Evolutionary conservation across 2,329 filamentous ascomycete genomes (phyloP).

Genomic region (Juglanconis juglandina): DNA sequence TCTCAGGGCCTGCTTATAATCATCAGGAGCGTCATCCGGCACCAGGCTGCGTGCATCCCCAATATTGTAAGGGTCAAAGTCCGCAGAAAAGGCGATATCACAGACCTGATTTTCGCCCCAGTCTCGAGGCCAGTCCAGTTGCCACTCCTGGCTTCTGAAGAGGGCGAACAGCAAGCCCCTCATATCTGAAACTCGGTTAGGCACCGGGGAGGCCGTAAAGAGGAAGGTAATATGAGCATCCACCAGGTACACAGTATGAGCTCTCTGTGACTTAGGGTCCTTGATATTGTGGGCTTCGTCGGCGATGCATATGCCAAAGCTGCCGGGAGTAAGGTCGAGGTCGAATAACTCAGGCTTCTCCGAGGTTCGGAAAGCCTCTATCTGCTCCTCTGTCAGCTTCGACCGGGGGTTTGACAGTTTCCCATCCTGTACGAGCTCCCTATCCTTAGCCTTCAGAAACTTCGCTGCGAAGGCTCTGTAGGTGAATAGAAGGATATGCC

Average conservation of each 20-base stretch:
- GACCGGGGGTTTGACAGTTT: background rate
- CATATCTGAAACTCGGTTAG: slow-evolving; percentile 6
- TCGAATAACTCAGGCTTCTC: background rate
- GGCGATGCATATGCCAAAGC: slow-evolving; percentile 1
- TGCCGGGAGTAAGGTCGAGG: background rate
- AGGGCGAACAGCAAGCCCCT: slow-evolving; percentile 7
- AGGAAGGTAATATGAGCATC: slow-evolving; percentile 2
- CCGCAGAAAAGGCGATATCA: background rate
- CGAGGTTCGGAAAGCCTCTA: background rate
- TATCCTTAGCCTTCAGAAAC: background rate
- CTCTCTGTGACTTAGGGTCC: background rate
- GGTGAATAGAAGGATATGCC: background rate
- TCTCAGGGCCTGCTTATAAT: slow-evolving; percentile 1
- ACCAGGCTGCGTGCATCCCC: background rate
- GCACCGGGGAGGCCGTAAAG: background rate
- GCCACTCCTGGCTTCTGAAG: background rate
- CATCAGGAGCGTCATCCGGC: background rate
- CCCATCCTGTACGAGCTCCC: background rate
- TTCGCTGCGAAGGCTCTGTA: background rate
- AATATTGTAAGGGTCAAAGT: background rate
- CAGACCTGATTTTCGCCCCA: background rate
- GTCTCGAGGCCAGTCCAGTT: background rate
- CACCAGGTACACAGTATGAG: slow-evolving; percentile 1
- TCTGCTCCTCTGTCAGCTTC: background rate
- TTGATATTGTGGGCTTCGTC: slow-evolving; percentile 9